Evolutionary conservation across 345 rosid species (phyloP), one percentile per base, ranked within the genome.

Genomic region (Citrus reticulata): DNA sequence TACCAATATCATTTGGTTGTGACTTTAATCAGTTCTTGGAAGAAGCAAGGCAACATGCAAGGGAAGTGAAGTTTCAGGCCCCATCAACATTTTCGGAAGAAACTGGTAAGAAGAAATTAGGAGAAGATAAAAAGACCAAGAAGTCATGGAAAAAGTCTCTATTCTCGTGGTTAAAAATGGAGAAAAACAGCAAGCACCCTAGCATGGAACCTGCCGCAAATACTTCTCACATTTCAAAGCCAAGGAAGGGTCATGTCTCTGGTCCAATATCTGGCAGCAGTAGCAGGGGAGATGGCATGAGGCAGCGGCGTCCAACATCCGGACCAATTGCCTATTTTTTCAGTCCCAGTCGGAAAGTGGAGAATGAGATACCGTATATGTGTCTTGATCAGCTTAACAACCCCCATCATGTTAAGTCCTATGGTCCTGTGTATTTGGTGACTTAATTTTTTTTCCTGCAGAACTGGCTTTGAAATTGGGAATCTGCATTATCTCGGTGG

Each of bases 391-490:
- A 79, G 32, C 66, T 70, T 51, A 84, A 82, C 71, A 77, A 60
- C 27, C 77, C 85, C 68, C 74, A 78, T 40, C 80, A 77, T 32
- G 78, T 81, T 25, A 84, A 82, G 39, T 72, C 86, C 55, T 89
- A 84, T 61, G 91, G 92, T 30, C 91, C 90, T 58, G 78, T 88
- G 61, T 89, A 88, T 81, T 84, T 86, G 74, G 92, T 91, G 42
- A 86, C 92, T 37, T 87, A 86, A 78, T 35, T 30, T 19, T 40
- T 30, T 32, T 34, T 24, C 60, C 46, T 22, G 13, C 61, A 62
- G 7, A 39, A 67, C 6, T 40, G 34, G 34, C 30, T 66, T 57
- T 66, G 35, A 51, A 35, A 63, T 4, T 63, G 60, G 35, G 13
- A 37, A 69, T 62, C 66, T 39, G 51, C 79, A 20, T 70, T 20